Conservation (phyloP, 129 eudicot species). For the Dittrichia graveolens region DNA sequence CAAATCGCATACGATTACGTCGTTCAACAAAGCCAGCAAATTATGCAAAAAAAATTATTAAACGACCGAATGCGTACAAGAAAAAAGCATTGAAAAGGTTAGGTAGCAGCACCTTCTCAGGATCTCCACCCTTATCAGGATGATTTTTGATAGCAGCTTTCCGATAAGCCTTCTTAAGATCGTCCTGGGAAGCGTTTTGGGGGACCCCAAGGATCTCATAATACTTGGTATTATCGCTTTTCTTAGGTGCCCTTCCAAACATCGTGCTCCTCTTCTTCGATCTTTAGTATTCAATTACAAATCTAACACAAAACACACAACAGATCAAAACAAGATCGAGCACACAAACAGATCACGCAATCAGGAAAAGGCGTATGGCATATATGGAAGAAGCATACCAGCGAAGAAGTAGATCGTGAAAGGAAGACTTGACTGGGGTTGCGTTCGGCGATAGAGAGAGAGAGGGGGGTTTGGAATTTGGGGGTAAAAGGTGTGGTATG, state of each 20-base stretch:
- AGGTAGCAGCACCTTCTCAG: constrained; percentile 51
- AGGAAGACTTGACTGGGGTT: constrained; percentile 22
- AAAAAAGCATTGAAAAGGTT: neutral
- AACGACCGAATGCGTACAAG: neutral
- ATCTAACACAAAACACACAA: constrained; percentile 7
- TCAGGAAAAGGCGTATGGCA: too few species aligned
- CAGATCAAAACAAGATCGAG: constrained; percentile 11
- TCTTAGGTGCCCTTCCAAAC: constrained; percentile 69
- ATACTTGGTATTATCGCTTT: constrained; percentile 70
- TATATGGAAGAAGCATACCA: constrained; percentile 17
- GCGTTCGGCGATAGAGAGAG: constrained; percentile 30
- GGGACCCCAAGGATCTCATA: constrained; percentile 68
- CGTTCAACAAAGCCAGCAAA: neutral
- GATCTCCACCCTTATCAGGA: constrained; percentile 83
- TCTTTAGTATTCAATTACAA: constrained; percentile 14
- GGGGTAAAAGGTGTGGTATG: constrained; percentile 15
- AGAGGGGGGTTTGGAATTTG: constrained; percentile 13
- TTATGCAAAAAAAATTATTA: neutral
- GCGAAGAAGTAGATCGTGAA: constrained; percentile 31
- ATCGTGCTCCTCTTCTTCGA: constrained; percentile 36
- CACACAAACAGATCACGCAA: neutral
- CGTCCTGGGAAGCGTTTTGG: constrained; percentile 60
- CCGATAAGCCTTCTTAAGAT: constrained; percentile 71
- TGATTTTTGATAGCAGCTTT: constrained; percentile 74
- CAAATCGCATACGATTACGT: neutral